Evolutionary conservation across 23 red algal genomes (phyloP), one percentile per base, ranked within the genome.

Genomic region (Gracilaria gracilis): DNA sequence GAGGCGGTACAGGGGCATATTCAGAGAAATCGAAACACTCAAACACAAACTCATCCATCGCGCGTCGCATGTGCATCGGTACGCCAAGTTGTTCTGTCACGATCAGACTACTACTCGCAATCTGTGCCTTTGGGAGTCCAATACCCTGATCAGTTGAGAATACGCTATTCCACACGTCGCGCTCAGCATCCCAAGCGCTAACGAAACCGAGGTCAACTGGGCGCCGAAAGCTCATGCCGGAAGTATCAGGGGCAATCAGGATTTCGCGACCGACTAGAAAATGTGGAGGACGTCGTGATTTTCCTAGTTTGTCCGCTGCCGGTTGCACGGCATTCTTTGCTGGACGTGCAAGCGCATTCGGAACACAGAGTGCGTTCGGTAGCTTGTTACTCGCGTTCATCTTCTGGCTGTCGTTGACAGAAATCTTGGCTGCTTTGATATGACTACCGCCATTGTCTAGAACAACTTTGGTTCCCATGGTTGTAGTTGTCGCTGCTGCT

Each of bases 381-480:
- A 40, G 33, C 23, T 28, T 5, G n/a, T 33, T 34, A 82, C 53
- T 64, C 23, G 36, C 32, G 6, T 31, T 72, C 24, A 79, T 65
- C 33, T 40, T 39, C 29, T 70, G 9, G 19, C 25, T 24, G 44
- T 65, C 44, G 9, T 37, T 25, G 16, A 51, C 54, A n/a, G 89
- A n/a, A 19, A 95, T 47, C n/a, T 73, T 54, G 32, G 82, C 82
- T 32, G 90, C 82, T 88, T 98, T 98, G 44, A 98, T 85, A n/a
- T 67, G 77, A 67, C 88, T 79, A 21, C 90, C 95, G 50, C 95
- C 95, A 34, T 98, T 98, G 53, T 98, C 95, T n/a, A 98, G 33
- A 27, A 93, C 61, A 0, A 98, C 74, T 82, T 8, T 82, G 33
- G 72, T 77, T 27, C 34, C 40, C 72, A 51, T 49, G 20, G 14